These are phyloP conservation scores for Penicillium cataractarum DNA, from an alignment of 495 filamentous ascomycete species.

Conservation along the genomic window DNA sequence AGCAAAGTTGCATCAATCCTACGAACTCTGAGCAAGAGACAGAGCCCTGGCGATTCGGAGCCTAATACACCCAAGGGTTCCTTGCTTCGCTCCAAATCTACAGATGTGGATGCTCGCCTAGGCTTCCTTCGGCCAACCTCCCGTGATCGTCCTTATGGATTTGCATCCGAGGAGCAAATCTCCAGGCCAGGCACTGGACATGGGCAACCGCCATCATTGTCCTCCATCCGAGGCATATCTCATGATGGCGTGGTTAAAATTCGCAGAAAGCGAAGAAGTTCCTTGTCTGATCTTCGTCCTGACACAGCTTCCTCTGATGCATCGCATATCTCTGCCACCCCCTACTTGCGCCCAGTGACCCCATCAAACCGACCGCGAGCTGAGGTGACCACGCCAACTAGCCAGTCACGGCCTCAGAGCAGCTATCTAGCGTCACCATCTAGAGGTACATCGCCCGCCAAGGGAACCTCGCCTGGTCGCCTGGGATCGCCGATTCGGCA, in stretches of 20 bases:
- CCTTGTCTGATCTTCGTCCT: slow-evolving; percentile 81
- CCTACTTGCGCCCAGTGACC: slow-evolving; percentile 40
- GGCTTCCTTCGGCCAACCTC: slow-evolving; percentile 63
- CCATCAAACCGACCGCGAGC: slow-evolving; percentile 36
- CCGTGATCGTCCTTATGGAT: slow-evolving; percentile 62
- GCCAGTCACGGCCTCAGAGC: slow-evolving; percentile 37
- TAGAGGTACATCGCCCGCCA: slow-evolving; percentile 38
- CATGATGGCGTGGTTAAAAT: slow-evolving; percentile 44
- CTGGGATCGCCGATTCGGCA: slow-evolving; percentile 41
- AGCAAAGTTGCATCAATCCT: slow-evolving; percentile 76
- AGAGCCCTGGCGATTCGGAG: slow-evolving; percentile 57
- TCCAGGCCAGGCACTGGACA: slow-evolving; percentile 54
- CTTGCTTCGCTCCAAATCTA: slow-evolving; percentile 77
- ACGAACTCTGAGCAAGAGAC: slow-evolving; percentile 87
- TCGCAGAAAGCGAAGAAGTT: slow-evolving; percentile 85
- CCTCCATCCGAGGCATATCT: slow-evolving; percentile 39
- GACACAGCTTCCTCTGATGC: slow-evolving; percentile 51
- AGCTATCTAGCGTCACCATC: slow-evolving; percentile 38
- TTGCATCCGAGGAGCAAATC: slow-evolving; percentile 45
- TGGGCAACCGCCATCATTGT: slow-evolving; percentile 42
- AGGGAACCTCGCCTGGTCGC: slow-evolving; percentile 35
- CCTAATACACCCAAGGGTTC: slow-evolving; percentile 63
- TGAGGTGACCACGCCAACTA: slow-evolving; percentile 39
- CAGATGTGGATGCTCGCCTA: slow-evolving; percentile 66
- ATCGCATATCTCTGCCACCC: slow-evolving; percentile 40